Evolutionary conservation across 2,329 filamentous ascomycete species (phyloP).

Genomic region (Amylocarpus encephaloides): DNA sequence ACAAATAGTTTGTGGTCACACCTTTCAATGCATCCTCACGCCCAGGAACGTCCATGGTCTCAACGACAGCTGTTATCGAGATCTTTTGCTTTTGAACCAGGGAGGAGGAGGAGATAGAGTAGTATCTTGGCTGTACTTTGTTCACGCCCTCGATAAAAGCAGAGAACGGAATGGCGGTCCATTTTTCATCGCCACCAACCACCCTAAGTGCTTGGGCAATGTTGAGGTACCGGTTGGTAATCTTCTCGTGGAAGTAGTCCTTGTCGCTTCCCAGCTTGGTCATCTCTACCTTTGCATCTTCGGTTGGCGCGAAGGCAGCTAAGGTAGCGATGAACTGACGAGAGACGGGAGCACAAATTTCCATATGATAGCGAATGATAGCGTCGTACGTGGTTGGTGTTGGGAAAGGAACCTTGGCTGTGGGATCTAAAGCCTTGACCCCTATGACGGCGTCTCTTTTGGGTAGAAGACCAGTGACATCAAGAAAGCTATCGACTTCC

Average conservation of each 20-base stretch:
- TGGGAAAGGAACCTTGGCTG: constrained; percentile 95
- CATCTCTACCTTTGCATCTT: constrained; percentile 81
- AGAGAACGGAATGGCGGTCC: constrained; percentile 85
- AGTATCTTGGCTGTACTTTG: constrained; percentile 96
- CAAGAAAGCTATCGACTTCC: constrained; percentile 85
- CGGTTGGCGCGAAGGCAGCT: constrained; percentile 82
- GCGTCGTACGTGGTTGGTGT: constrained; percentile 95
- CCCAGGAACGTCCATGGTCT: constrained; percentile 71
- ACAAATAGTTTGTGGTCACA: constrained; percentile 92
- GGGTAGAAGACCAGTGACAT: constrained; percentile 65
- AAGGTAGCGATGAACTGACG: constrained; percentile 89
- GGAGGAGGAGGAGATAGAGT: constrained; percentile 98
- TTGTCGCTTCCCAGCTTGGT: constrained; percentile 84
- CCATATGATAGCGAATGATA: constrained; percentile 89
- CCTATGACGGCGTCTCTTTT: constrained; percentile 79
- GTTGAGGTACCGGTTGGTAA: constrained; percentile 76
- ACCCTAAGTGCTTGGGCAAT: constrained; percentile 77
- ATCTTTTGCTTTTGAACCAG: constrained; percentile 91
- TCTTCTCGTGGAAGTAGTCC: constrained; percentile 87
- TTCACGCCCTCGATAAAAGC: constrained; percentile 87
- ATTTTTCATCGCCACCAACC: constrained; percentile 67
- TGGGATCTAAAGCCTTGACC: constrained; percentile 87
- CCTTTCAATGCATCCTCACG: constrained; percentile 77
- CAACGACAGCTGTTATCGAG: constrained; percentile 90
- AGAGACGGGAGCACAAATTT: constrained; percentile 90